Percentiles rank a stretch among this genome's conserved stretches.
phyloP scores from a whole-genome alignment of 139 green algal species.

The Chlorella vulgaris region DNA sequence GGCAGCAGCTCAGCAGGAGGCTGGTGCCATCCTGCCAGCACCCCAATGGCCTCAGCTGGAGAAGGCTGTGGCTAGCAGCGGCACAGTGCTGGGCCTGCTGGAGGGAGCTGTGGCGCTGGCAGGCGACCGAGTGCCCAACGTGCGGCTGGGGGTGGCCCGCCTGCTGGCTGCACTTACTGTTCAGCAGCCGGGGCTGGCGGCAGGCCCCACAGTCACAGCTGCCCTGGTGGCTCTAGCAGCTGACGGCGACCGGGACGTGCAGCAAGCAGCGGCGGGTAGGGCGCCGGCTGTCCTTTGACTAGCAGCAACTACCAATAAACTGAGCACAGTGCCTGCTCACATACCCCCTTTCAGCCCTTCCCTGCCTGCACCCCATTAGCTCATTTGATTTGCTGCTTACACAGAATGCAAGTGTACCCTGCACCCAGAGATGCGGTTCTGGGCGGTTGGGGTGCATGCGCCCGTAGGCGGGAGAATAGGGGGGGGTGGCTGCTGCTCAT shows the following conservation, averaged over 20 bases:
- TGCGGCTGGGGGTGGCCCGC: conserved; percentile 46
- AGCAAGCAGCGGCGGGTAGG: neutral
- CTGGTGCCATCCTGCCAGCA: too few relatives aligned
- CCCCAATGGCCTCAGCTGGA: conserved; percentile 18
- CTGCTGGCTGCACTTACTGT: conserved; percentile 2
- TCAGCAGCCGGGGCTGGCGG: conserved; percentile 7
- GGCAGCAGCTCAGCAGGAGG: too few relatives aligned
- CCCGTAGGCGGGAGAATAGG: too few relatives aligned
- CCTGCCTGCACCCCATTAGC: too few relatives aligned
- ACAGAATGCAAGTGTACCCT: too few relatives aligned
- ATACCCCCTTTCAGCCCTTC: too few relatives aligned
- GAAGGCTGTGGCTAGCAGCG: neutral
- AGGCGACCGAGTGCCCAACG: conserved; percentile 46
- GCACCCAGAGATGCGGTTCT: neutral
- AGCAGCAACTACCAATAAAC: too few relatives aligned
- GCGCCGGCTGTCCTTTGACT: too few relatives aligned
- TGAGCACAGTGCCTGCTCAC: too few relatives aligned
- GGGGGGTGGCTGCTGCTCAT: neutral
- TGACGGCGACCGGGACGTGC: neutral
- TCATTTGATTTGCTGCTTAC: too few relatives aligned
- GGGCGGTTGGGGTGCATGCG: neutral
- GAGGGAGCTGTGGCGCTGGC: conserved; percentile 39
- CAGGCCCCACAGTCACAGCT: neutral
- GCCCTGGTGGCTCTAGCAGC: conserved; percentile 1
- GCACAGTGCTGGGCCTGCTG: conserved; percentile 34